Evolutionary conservation across 2,329 filamentous ascomycete species (phyloP).

Genomic region (Alternaria sp.): DNA sequence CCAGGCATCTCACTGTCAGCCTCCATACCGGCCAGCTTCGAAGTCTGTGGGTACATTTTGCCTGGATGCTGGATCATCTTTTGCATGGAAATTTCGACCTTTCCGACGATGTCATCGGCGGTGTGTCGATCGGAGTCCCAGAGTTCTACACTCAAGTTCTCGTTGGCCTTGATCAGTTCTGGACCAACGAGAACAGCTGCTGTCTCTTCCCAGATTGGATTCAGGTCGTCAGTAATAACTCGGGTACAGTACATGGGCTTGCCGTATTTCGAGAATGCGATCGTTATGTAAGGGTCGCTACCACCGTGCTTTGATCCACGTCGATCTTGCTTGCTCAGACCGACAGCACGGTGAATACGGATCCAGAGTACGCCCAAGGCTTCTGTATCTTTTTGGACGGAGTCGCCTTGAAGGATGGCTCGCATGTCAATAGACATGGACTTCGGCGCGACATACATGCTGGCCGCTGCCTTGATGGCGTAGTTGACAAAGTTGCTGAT

Average conservation of each 20-base stretch:
- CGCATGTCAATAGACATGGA: constrained; percentile 90
- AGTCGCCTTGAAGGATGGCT: constrained; percentile 89
- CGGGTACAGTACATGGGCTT: constrained; percentile 98
- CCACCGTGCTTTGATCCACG: constrained; percentile 85
- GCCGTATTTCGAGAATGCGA: constrained; percentile 94
- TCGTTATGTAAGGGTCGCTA: constrained; percentile 93
- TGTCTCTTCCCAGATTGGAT: constrained; percentile 90
- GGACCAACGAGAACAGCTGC: constrained; percentile 85
- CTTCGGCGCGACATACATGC: constrained; percentile 92
- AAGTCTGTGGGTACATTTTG: constrained; percentile 89
- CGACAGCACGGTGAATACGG: constrained; percentile 85
- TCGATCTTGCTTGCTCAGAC: constrained; percentile 88
- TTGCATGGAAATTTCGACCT: constrained; percentile 91
- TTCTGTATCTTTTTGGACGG: constrained; percentile 86
- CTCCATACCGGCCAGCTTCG: constrained; percentile 82
- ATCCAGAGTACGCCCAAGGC: constrained; percentile 92
- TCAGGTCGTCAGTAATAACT: constrained; percentile 92
- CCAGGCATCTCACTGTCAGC: constrained; percentile 90
- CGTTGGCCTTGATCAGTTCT: constrained; percentile 90
- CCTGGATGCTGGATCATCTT: constrained; percentile 94
- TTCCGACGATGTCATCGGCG: constrained; percentile 93
- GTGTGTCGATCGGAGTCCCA: constrained; percentile 96
- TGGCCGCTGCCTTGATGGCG: constrained; percentile 84
- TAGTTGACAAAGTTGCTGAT: constrained; percentile 98
- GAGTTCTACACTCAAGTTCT: constrained; percentile 90